phyloP scores from a whole-genome alignment of 2,329 filamentous ascomycete species.

The Westerdykella aurantiaca region DNA sequence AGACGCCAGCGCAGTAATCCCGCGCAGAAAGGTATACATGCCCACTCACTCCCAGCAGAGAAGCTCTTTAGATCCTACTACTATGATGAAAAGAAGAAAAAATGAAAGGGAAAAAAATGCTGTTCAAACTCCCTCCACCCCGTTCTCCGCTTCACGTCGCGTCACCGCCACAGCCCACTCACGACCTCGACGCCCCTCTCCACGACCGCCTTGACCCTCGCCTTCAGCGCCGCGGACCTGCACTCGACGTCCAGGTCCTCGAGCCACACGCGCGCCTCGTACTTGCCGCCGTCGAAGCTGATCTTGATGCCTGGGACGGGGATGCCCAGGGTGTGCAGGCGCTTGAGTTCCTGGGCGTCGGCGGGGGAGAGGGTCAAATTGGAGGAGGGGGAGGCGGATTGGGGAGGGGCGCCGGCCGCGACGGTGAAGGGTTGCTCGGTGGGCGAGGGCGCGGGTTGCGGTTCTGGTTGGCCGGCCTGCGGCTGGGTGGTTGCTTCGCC shows the following conservation, averaged over 20 bases:
- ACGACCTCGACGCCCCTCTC: conserved; percentile 86
- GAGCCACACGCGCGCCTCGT: conserved; percentile 82
- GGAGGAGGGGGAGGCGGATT: not conserved
- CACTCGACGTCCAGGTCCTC: conserved; percentile 90
- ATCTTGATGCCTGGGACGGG: conserved; percentile 86
- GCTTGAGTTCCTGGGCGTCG: conserved; percentile 57
- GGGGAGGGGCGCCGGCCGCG: not conserved
- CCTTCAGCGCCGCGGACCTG: conserved; percentile 67
- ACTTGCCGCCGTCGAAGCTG: conserved; percentile 66
- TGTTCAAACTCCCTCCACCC: not conserved
- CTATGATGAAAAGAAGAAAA: not conserved
- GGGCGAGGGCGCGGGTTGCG: conserved; percentile 1
- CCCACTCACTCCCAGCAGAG: too few species aligned
- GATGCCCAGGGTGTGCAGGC: conserved; percentile 77
- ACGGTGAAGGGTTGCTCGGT: conserved; percentile 8
- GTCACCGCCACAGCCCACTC: conserved; percentile 28
- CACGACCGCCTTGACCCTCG: conserved; percentile 81
- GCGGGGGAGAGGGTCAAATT: conserved; percentile 1
- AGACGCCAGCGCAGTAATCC: too few species aligned
- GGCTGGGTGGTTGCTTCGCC: not conserved
- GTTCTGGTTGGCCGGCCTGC: conserved; percentile 1
- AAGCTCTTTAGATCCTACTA: not conserved
- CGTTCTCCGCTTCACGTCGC: too few species aligned
- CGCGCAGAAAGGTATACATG: too few species aligned
- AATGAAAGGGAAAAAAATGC: not conserved